Conservation (phyloP, 305 asterid species). For the Fraxinus platypoda region DNA sequence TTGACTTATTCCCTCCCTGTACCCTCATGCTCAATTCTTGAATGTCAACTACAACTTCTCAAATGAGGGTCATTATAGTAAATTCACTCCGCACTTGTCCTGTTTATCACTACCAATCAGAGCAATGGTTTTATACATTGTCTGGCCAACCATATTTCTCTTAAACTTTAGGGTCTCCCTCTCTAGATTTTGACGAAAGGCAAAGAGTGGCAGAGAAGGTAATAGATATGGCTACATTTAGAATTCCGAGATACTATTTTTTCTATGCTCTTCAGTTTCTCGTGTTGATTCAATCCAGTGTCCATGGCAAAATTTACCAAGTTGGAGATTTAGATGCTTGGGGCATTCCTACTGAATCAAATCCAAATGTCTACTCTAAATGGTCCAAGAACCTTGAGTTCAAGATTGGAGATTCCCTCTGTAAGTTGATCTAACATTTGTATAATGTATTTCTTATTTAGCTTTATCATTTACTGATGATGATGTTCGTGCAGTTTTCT, state of each 20-base stretch:
- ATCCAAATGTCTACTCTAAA: constrained; percentile 48
- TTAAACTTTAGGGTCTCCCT: background rate
- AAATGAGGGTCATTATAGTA: constrained; percentile 26
- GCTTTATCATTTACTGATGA: background rate
- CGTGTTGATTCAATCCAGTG: constrained; percentile 32
- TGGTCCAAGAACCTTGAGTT: constrained; percentile 63
- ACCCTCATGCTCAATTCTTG: background rate
- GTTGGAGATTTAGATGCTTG: constrained; percentile 77
- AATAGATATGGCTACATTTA: constrained; percentile 33
- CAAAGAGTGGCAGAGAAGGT: background rate
- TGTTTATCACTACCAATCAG: constrained; percentile 3
- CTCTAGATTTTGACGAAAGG: constrained; percentile 11
- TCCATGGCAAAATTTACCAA: constrained; percentile 44
- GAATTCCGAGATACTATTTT: constrained; percentile 26
- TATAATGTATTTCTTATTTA: background rate
- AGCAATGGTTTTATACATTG: background rate
- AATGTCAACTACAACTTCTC: background rate
- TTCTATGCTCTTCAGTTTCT: constrained; percentile 35
- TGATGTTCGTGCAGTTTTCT: constrained; percentile 55
- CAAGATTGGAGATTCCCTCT: constrained; percentile 67
- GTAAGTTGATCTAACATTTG: constrained; percentile 42
- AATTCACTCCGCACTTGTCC: background rate
- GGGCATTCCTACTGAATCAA: constrained; percentile 62
- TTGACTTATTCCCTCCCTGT: constrained; percentile 22
- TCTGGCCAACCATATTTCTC: constrained; percentile 19